Conservation (phyloP, 2,329 filamentous ascomycete genomes). For the Metarhizium rileyi region DNA sequence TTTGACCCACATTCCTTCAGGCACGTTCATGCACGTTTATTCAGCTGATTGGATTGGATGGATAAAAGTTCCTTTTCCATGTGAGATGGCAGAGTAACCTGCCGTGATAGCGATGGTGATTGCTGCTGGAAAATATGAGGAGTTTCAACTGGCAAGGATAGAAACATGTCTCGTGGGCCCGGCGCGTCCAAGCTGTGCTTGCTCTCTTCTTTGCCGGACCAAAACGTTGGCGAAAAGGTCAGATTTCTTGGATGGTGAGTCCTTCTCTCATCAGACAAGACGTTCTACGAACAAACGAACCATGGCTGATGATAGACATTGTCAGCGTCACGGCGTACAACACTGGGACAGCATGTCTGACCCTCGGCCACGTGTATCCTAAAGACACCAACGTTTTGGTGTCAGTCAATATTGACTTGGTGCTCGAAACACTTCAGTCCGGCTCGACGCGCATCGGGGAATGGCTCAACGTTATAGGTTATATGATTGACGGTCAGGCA, state of each 20-base stretch:
- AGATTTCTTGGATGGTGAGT: slow-evolving; percentile 85
- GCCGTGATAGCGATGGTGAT: not conserved
- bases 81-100: no score
- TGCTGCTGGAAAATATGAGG: not conserved
- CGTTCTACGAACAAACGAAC: not conserved
- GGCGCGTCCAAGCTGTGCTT: slow-evolving; percentile 56
- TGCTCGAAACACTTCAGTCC: slow-evolving; percentile 55
- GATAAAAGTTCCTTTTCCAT: no score
- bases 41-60: not conserved
- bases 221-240: slow-evolving; percentile 61
- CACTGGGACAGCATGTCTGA: slow-evolving; percentile 48
- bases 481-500: slow-evolving; percentile 36
- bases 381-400: slow-evolving; percentile 35
- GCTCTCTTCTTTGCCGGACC: slow-evolving; percentile 47
- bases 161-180: slow-evolving; percentile 46
- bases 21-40: not conserved
- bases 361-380: slow-evolving; percentile 59
- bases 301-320: not conserved
- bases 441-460: slow-evolving; percentile 62
- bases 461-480: slow-evolving; percentile 86
- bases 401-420: slow-evolving; percentile 59
- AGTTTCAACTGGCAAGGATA: not conserved
- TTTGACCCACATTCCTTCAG: no score
- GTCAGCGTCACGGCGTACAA: slow-evolving; percentile 42
- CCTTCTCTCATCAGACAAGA: not conserved